Conservation (phyloP, 306 rosid species). For the Notholithocarpus densiflorus region DNA sequence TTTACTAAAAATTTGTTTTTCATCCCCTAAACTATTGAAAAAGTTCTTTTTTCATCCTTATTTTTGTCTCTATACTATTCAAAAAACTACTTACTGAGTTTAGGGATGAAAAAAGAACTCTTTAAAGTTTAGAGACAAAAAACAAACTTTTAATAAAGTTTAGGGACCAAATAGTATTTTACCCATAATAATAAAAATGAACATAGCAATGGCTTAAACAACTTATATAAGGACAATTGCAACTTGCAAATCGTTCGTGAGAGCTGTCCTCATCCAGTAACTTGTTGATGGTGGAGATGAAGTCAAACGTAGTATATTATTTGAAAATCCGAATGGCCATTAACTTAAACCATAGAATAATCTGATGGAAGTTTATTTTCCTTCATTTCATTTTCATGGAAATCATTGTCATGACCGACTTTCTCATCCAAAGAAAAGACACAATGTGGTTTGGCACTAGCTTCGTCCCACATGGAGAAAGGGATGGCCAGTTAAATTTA, state of each 20-base stretch:
- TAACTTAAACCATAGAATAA: not conserved
- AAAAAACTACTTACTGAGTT: too few relatives aligned
- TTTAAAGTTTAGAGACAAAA: too few relatives aligned
- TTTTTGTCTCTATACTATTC: too few relatives aligned
- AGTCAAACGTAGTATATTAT: not conserved
- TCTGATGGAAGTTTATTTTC: not conserved
- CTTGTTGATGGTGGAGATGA: not conserved
- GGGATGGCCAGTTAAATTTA: not conserved
- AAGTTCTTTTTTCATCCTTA: too few relatives aligned
- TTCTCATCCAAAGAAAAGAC: not conserved
- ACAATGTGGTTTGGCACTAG: not conserved
- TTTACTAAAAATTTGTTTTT: too few relatives aligned
- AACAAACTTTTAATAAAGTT: too few relatives aligned
- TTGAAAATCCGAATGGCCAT: too few relatives aligned
- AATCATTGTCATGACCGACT: not conserved
- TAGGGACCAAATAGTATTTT: too few relatives aligned
- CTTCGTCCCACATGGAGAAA: not conserved
- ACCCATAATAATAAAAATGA: too few relatives aligned
- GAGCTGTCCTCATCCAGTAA: not conserved
- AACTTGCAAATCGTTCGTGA: not conserved
- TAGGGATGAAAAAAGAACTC: too few relatives aligned
- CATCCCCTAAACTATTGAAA: too few relatives aligned
- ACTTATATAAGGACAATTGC: not conserved
- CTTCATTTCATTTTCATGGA: not conserved
- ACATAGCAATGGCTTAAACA: too few relatives aligned